Evolutionary conservation across 257 asterid genomes (phyloP), one percentile per base, ranked within the genome.

Genomic region (Nicotiana tomentosiformis): DNA sequence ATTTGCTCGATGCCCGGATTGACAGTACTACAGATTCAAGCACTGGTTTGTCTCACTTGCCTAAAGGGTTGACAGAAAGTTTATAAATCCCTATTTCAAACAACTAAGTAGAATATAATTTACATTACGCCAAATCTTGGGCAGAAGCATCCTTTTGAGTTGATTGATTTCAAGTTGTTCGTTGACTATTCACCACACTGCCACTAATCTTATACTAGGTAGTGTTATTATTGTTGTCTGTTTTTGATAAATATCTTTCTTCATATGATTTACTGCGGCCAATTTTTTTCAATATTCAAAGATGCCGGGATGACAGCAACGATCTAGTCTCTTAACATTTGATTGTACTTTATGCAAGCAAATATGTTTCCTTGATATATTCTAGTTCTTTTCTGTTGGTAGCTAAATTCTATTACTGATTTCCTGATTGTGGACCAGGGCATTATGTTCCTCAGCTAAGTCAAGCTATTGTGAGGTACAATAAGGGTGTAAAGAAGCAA

Each of bases 391-490:
- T 62, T 10, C 35, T 11, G 68, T 30, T 30, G 3, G 61, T 46
- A 46, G 37, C 60, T 46, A n/a, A 14, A 30, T 72, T 46, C 60
- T 20, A 46, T 39, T 70, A 39, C 61, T 17, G 43, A 49, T 56
- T 30, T 39, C 29, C 17, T 68, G 60, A 35, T 49, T 81, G 39
- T 58, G 77, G 68, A 86, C 26, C 91, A 94, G 99, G 99, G 64
- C 99, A 96, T 84, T 94, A 96, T 86, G 97, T 92, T 88, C 99
- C 98, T 87, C 98, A 96, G 87, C 90, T 96, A 83, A 92, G 97
- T 90, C 97, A 92, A 87, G 95, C 97, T 74, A 90, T 96, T 46
- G 95, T 93, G 85, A 83, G 87, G 86, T 85, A 94, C 93, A 96
- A 94, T 85, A 55, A 62, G 8, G 90, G 84, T 82, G 82, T 81